Base-by-base conservation (phyloP, 331 rosid genomes). In the Cucumis variabilis region DNA sequence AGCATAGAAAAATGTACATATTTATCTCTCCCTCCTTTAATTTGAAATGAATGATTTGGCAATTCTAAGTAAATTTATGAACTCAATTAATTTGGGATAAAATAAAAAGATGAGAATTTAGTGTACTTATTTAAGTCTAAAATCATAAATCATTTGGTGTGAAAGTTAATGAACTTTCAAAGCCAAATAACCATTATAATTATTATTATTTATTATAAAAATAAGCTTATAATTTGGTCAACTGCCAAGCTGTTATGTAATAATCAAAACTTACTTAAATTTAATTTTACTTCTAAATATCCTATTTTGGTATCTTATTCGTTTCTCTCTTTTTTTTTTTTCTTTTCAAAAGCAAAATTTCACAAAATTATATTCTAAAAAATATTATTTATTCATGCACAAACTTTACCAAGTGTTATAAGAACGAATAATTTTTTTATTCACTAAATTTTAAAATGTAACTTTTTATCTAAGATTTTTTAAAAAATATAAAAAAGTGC, bases 91-190 rank as follows among this genome's bases (percentile, higher is more conserved):
- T 44, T 44, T 51, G 44, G 41, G 67, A 27, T 78, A 50, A 78
- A 62, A 62, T 62, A 19, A 62, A 78, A 78, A 78, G 27, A 51
- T 51, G 7, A 78, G 13, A 78, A 48, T 58, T 55, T 17, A 28
- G 69, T 81, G 69, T 55, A 81, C 70, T 81, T 81, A 28, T 81
- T 15, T 37, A 81, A 53, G 85, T 28, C 68, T 17, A 55, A 75
- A 44, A 75, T 30, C 25, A 75, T 28, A 75, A 58, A 81, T 81
- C 28, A 81, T 81, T 81, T 81, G 28, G 28, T 81, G 70, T 58
- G 30, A 82, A 62, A 60, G 71, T 60, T 82, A 33, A 82, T 82
- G 85, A 77, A 82, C 51, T 30, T 82, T 14, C 85, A 82, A 82
- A 21, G 71, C 53, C 23, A 82, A 30, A 25, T 62, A 81, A 81